phyloP scores from a whole-genome alignment of 139 green algal species.

The Coelastrella sp. region DNA sequence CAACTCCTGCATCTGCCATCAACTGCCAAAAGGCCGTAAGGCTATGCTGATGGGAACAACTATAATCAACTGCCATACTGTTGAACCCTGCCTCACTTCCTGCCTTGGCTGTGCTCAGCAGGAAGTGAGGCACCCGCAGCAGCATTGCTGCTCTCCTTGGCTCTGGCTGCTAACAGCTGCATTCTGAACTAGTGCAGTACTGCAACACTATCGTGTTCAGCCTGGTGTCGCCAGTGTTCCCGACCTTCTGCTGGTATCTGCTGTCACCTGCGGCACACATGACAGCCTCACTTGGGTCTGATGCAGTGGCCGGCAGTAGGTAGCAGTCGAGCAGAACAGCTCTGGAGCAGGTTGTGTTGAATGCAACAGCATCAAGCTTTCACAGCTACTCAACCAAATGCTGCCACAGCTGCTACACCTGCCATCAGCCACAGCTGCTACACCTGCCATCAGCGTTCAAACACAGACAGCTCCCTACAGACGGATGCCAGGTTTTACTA shows the following conservation, averaged over 20 bases:
- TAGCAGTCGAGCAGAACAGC: constrained; percentile 27
- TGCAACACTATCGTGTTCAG: constrained; percentile 35
- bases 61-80: too few species aligned
- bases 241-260: background rate
- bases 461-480: too few species aligned
- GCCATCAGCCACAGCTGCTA: too few species aligned
- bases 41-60: too few species aligned
- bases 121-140: background rate
- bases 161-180: background rate
- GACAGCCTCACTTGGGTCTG: constrained; percentile 18
- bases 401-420: too few species aligned
- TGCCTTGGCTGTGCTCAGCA: background rate
- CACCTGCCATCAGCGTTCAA: too few species aligned
- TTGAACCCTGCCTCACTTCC: background rate
- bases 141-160: constrained; percentile 3
- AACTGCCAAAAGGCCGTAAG: background rate
- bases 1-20: background rate
- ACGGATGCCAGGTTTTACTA: too few species aligned
- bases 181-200: background rate
- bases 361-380: too few species aligned
- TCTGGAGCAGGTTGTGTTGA: too few species aligned
- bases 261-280: constrained; percentile 2
- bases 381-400: too few species aligned
- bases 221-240: constrained; percentile 26
- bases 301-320: constrained; percentile 22